Base-by-base conservation (phyloP, 1,139 yeast genomes). In the Hyphopichia burtonii region DNA sequence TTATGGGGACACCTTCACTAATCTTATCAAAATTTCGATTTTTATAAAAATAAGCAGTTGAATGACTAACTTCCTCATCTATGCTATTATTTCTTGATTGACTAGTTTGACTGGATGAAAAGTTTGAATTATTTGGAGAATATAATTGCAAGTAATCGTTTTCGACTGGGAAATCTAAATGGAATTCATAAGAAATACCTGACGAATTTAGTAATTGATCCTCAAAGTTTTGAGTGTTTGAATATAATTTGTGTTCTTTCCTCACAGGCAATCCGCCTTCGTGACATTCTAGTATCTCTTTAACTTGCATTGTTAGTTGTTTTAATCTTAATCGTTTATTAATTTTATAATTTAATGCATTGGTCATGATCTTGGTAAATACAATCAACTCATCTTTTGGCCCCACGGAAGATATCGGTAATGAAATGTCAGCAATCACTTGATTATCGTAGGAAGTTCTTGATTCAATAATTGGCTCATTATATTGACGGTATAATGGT, bases 401-500 rank as follows among this genome's bases (percentile, higher is more conserved):
- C 1, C 83, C 83, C 11, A 78, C 63, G n/a, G 80, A 68, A 3
- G 74, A 61, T 3, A 63, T 62, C 0, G 81, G 77, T 22, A 78
- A 47, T 3, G 69, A 57, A 34, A 74, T 56, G 31, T 77, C 79
- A 7, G 68, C 61, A 37, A 73, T 51, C 4, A 74, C 64, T 46
- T 71, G 72, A 17, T 67, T 64, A 48, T 77, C 80, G 12, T 58
- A 51, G 1, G 79, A 66, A 4, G 64, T 63, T 9, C 59, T 52
- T 31, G 63, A 53, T 45, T 73, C 71, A 42, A 67, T 52, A 30
- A 69, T 59, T 15, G 84, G 76, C 58, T 82, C 74, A 56, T 76
- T 65, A 61, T 73, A 71, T 53, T 78, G 82, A 22, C 82, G 59
- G 49, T 77, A 78, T 7, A 78, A 55, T 2, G 83, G 83, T 30